These are phyloP conservation scores for Arachnopeziza araneosa DNA, from an alignment of 2,329 filamentous ascomycete species.

Conservation along the genomic window DNA sequence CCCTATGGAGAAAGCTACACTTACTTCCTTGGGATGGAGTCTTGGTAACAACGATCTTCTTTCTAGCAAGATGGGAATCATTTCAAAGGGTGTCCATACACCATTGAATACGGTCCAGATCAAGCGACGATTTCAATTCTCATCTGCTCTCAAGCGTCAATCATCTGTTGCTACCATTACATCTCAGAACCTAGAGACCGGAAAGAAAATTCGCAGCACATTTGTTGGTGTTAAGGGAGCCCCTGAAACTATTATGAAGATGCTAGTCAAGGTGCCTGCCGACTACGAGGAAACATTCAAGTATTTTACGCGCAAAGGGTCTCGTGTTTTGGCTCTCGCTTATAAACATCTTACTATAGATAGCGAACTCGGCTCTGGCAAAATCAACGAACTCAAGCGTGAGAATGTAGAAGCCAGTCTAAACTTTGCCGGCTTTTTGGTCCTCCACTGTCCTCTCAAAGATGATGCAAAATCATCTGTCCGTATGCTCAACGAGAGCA, in stretches of 20 bases:
- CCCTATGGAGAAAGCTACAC: constrained; percentile 97
- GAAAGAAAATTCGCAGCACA: constrained; percentile 73
- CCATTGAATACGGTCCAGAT: constrained; percentile 79
- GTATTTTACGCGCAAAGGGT: constrained; percentile 93
- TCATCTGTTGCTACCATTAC: constrained; percentile 86
- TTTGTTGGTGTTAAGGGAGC: constrained; percentile 96
- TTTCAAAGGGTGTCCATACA: constrained; percentile 39
- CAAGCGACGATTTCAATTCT: constrained; percentile 97
- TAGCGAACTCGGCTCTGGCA: constrained; percentile 72
- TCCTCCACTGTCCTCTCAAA: constrained; percentile 92
- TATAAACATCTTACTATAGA: constrained; percentile 87
- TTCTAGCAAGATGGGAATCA: constrained; percentile 54
- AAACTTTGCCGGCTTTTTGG: constrained; percentile 89
- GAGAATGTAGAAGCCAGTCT: constrained; percentile 84
- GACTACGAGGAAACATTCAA: constrained; percentile 98
- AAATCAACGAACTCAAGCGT: constrained; percentile 89
- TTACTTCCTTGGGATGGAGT: constrained; percentile 83
- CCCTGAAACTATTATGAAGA: constrained; percentile 92
- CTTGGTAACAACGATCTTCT: constrained; percentile 87
- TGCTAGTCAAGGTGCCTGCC: constrained; percentile 74
- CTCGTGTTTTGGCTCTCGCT: constrained; percentile 85
- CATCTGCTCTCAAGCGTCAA: constrained; percentile 90
- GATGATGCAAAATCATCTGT: constrained; percentile 92
- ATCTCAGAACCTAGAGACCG: constrained; percentile 63
- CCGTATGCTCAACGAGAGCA: constrained; percentile 97